A percentile compares a stretch with the other conserved stretches of the same genome.
Evolutionary conservation across 1,139 yeast genomes (phyloP).

Genomic region (Geotrichum aggregatum): DNA sequence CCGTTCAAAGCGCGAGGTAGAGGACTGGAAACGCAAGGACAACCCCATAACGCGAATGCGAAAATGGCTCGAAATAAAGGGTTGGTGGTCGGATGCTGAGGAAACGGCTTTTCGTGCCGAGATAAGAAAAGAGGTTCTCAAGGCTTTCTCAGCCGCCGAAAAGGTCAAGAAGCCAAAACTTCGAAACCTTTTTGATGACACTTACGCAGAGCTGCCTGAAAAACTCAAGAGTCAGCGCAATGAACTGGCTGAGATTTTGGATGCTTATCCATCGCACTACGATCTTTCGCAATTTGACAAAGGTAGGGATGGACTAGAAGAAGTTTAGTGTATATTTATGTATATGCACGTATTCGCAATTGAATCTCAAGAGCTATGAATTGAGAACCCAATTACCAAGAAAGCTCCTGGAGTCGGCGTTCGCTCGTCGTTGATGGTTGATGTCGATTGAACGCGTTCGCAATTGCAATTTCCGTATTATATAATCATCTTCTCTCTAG

Average conservation of each 20-base stretch:
- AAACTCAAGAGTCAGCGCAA: slow-evolving; percentile 32
- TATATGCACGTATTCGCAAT: no score
- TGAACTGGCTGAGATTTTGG: slow-evolving; percentile 35
- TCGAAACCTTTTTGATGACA: slow-evolving; percentile 33
- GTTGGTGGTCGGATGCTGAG: slow-evolving; percentile 37
- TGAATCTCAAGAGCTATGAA: no score
- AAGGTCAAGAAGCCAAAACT: slow-evolving; percentile 35
- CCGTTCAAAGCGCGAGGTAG: slow-evolving; percentile 37
- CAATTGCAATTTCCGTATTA: no score
- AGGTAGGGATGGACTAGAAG: slow-evolving; percentile 29
- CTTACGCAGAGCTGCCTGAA: slow-evolving; percentile 29
- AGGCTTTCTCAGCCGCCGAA: slow-evolving; percentile 36
- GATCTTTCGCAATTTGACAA: slow-evolving; percentile 32
- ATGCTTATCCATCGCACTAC: slow-evolving; percentile 36
- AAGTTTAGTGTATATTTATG: slow-evolving; percentile 18
- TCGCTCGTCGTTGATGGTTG: no score
- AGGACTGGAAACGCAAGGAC: slow-evolving; percentile 39
- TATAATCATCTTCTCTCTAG: no score
- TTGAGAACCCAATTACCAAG: no score
- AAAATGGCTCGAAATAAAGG: slow-evolving; percentile 35
- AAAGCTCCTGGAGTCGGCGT: no score
- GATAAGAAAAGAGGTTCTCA: slow-evolving; percentile 31
- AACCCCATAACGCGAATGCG: slow-evolving; percentile 38
- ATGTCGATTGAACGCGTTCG: no score
- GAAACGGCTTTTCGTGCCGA: slow-evolving; percentile 32